Percentiles rank a stretch among this genome's conserved stretches.
Evolutionary conservation across 2,329 filamentous ascomycete species (phyloP).

Genomic region (Exserohilum turcica): DNA sequence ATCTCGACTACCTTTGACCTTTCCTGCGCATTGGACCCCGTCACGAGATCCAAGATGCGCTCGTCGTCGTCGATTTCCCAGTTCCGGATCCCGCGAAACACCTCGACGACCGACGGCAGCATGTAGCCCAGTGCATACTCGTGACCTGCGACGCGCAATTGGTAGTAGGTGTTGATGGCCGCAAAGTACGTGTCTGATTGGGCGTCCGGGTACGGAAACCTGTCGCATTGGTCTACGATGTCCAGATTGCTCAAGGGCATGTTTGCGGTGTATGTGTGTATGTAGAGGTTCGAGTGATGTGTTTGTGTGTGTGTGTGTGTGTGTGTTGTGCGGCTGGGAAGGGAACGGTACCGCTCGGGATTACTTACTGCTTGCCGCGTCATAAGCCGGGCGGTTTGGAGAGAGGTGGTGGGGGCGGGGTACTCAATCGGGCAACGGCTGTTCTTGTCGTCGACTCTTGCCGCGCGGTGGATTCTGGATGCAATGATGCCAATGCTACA

Average conservation of each 20-base stretch:
- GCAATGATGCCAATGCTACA: neutral
- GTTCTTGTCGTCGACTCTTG: neutral
- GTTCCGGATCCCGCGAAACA: conserved; percentile 60
- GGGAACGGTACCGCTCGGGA: neutral
- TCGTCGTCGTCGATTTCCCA: conserved; percentile 65
- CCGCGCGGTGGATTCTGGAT: neutral
- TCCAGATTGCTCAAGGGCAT: conserved; percentile 58
- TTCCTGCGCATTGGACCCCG: conserved; percentile 62
- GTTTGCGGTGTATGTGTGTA: neutral
- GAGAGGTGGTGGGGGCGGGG: conserved; percentile 35
- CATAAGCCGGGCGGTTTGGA: conserved; percentile 7
- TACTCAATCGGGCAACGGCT: conserved; percentile 6
- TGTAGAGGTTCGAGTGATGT: conserved; percentile 1
- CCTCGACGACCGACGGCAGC: conserved; percentile 64
- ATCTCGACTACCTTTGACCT: conserved; percentile 63
- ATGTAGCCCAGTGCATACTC: conserved; percentile 66
- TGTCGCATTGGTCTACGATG: conserved; percentile 65
- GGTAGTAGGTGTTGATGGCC: conserved; percentile 61
- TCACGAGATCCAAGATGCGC: conserved; percentile 68
- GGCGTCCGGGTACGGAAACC: conserved; percentile 76
- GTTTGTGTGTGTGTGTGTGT: neutral
- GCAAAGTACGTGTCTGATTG: conserved; percentile 61
- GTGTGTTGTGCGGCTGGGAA: neutral
- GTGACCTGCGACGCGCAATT: conserved; percentile 70
- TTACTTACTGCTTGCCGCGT: conserved; percentile 11